phyloP scores from a whole-genome alignment of 2,329 filamentous ascomycete genomes.

The Fusarium buharicum region DNA sequence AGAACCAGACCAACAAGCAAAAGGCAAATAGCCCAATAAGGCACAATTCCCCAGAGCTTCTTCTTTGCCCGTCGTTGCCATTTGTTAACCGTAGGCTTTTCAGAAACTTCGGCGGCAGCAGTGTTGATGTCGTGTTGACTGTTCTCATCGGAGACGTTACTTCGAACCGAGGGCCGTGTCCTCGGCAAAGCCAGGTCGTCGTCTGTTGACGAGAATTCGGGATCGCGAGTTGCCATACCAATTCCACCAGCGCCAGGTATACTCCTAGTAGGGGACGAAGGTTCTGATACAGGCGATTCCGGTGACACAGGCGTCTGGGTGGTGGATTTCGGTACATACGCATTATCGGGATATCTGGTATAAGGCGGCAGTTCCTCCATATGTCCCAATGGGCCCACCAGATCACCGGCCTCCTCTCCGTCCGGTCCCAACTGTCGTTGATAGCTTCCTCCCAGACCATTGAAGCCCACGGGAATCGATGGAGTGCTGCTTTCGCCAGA shows the following conservation, averaged over 20 bases:
- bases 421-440: slow-evolving; percentile 79
- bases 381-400: slow-evolving; percentile 88
- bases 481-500: slow-evolving; percentile 58
- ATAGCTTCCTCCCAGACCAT: slow-evolving; percentile 72
- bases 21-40: slow-evolving; percentile 69
- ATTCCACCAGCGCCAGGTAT: slow-evolving; percentile 70
- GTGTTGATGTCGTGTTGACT: slow-evolving; percentile 67
- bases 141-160: slow-evolving; percentile 55
- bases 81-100: slow-evolving; percentile 61
- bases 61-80: slow-evolving; percentile 66
- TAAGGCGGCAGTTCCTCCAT: slow-evolving; percentile 93
- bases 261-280: slow-evolving; percentile 24
- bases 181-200: slow-evolving; percentile 63
- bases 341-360: slow-evolving; percentile 84
- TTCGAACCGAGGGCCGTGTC: slow-evolving; percentile 63
- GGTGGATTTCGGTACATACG: slow-evolving; percentile 54
- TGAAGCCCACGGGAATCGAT: slow-evolving; percentile 77
- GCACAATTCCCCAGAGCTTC: slow-evolving; percentile 68
- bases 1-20: slow-evolving; percentile 60
- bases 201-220: slow-evolving; percentile 68
- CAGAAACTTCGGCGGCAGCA: slow-evolving; percentile 56
- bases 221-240: slow-evolving; percentile 69
- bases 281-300: slow-evolving; percentile 19
- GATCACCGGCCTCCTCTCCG: slow-evolving; percentile 85
- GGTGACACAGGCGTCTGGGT: slow-evolving; percentile 19